phyloP scores from a whole-genome alignment of 108 stramenopile species.

The Aureococcus anophagefferens region DNA sequence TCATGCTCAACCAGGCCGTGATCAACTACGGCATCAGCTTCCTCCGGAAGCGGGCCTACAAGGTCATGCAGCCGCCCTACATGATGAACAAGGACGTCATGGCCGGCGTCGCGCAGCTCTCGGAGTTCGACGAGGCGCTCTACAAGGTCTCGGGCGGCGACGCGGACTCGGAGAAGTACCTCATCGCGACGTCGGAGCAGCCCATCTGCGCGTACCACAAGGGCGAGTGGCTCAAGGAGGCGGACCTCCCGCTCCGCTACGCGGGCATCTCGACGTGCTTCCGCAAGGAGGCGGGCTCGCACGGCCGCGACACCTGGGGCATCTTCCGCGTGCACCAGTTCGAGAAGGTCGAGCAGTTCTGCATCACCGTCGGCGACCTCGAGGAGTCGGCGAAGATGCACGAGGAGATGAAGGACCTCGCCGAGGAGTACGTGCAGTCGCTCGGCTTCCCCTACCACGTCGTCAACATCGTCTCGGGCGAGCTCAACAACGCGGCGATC shows the following conservation, averaged over 20 bases:
- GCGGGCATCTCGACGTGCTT: slow-evolving; percentile 97
- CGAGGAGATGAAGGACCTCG: slow-evolving; percentile 48
- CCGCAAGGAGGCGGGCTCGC: slow-evolving; percentile 97
- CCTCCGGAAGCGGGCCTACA: slow-evolving; percentile 73
- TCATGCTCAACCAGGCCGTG: slow-evolving; percentile 93
- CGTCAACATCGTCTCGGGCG: slow-evolving; percentile 88
- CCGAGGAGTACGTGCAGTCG: slow-evolving; percentile 92
- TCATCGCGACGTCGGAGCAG: slow-evolving; percentile 99
- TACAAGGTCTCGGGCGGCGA: slow-evolving; percentile 95
- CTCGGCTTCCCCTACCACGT: slow-evolving; percentile 92
- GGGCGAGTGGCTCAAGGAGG: slow-evolving; percentile 85
- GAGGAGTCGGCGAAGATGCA: slow-evolving; percentile 82
- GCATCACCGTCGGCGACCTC: slow-evolving; percentile 82
- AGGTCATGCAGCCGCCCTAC: slow-evolving; percentile 94
- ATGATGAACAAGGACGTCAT: slow-evolving; percentile 99
- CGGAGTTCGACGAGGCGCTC: slow-evolving; percentile 98
- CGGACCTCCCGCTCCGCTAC: slow-evolving; percentile 69
- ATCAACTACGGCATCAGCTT: slow-evolving; percentile 96
- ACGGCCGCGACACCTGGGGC: slow-evolving; percentile 96
- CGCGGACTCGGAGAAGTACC: slow-evolving; percentile 85
- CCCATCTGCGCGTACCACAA: slow-evolving; percentile 97
- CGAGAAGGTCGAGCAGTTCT: slow-evolving; percentile 99
- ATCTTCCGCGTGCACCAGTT: slow-evolving; percentile 99
- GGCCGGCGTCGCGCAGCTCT: slow-evolving; percentile 96
- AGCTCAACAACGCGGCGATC: slow-evolving; percentile 95